Base-by-base conservation (phyloP, 768 basidiomycete species). In the Lactarius deliciosus region DNA sequence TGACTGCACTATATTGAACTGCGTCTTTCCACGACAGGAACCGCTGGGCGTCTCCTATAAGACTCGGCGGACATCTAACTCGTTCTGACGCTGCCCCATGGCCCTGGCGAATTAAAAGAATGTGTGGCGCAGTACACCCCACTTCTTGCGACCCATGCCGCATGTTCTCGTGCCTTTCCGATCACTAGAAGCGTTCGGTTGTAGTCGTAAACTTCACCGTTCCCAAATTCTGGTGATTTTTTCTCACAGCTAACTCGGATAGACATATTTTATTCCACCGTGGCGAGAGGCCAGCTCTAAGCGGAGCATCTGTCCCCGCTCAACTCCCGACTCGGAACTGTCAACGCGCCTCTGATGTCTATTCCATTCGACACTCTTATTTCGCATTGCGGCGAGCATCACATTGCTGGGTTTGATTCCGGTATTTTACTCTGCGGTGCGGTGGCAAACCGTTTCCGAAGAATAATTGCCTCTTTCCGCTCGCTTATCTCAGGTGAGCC, bases 401-500 rank as follows among this genome's bases (percentile, higher is more conserved):
- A 18, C 22, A 20, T 50, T 15, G 36, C 60, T 41, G 38, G 25
- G 50, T 66, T 34, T 41, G 40, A 40, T 8, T 13, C 55, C 61
- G 56, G 56, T n/a, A 28, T 40, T 66, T 36, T 34, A 47, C 54
- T 47, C 28, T 22, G 11, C 16, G 9, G 20, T 50, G 65, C 57
- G 61, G 40, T 63, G 13, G 38, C n/a, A 16, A 34, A 41, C 30
- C 34, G 28, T 20, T 40, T 53, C 47, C 16, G 38, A 18, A 47
- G 47, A 22, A 36, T n/a, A 38, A 25, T 25, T n/a, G 13, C 41
- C 22, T 22, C 20, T 34, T 61, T 53, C 13, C 25, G 54, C 32
- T 30, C n/a, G 41, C 32, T 4, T 43, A 56, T 63, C 61, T 34
- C 61, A 65, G 64, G 50, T 63, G 61, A 57, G 65, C 30, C 20